A percentile compares a stretch with the other conserved stretches of the same genome.
These are phyloP conservation scores for Claviceps arundinis DNA, from an alignment of 2,329 filamentous ascomycete species.

Conservation along the genomic window DNA sequence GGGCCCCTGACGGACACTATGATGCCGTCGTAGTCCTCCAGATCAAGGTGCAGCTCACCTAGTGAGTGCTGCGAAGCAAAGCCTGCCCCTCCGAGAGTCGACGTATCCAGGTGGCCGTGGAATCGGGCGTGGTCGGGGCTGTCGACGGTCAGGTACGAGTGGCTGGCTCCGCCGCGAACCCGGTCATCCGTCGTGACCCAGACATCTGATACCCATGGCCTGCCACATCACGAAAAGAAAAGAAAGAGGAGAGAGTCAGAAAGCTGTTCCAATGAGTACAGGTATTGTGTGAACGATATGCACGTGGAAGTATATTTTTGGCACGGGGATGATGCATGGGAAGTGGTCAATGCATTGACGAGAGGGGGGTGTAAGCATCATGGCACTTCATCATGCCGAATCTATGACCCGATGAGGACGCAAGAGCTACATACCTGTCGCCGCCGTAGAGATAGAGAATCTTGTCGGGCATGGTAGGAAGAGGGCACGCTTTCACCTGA, in stretches of 20 bases:
- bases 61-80: slow-evolving; percentile 68
- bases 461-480: slow-evolving; percentile 8
- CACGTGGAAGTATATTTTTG: neutral
- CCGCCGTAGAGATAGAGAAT: slow-evolving; percentile 27
- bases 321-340: neutral
- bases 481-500: neutral
- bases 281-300: neutral
- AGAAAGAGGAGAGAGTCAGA: neutral
- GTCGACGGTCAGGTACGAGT: slow-evolving; percentile 32
- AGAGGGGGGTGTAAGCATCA: neutral
- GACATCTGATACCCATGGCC: slow-evolving; percentile 42
- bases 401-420: neutral
- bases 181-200: slow-evolving; percentile 64
- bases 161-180: slow-evolving; percentile 60
- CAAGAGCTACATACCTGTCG: slow-evolving; percentile 18
- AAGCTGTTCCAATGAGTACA: neutral
- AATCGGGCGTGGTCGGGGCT: slow-evolving; percentile 39
- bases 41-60: slow-evolving; percentile 46
- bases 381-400: neutral
- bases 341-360: neutral
- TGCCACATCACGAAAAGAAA: slow-evolving; percentile 17
- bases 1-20: slow-evolving; percentile 30
- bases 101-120: slow-evolving; percentile 57
- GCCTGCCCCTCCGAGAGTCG: slow-evolving; percentile 63
- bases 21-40: slow-evolving; percentile 50